These are phyloP conservation scores for Magnolia kwangsiensis DNA, from an alignment of 164 flowering plant species.

Conservation along the genomic window DNA sequence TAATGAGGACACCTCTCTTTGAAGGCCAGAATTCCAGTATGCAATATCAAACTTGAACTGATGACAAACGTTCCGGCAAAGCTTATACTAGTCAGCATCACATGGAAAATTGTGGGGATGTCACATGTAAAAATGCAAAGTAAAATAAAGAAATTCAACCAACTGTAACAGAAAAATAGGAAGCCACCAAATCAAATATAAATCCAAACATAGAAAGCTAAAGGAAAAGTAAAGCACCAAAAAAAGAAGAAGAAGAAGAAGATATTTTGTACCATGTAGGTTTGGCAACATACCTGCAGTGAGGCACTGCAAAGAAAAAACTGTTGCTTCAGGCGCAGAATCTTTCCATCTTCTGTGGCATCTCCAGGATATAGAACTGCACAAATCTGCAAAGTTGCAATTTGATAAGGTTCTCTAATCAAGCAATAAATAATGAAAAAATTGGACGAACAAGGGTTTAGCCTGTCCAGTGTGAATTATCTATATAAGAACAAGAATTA, in stretches of 20 bases:
- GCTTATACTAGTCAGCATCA: background rate
- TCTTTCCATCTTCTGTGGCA: slow-evolving; percentile 87
- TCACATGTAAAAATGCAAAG: background rate
- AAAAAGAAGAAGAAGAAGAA: background rate
- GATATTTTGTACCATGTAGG: background rate
- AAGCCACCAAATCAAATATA: slow-evolving; percentile 4
- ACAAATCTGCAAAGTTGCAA: slow-evolving; percentile 63
- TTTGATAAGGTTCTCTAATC: background rate
- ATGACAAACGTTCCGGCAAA: background rate
- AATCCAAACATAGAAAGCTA: background rate
- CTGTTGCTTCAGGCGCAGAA: slow-evolving; percentile 87
- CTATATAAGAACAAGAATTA: background rate
- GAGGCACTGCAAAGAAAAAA: slow-evolving; percentile 97
- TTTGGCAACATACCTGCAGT: slow-evolving; percentile 62
- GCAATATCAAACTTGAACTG: background rate
- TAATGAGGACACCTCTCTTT: background rate
- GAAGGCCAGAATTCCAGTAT: background rate
- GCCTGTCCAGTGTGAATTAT: background rate
- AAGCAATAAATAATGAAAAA: background rate
- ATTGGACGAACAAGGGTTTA: background rate
- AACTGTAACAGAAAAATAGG: background rate
- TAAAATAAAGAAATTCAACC: background rate
- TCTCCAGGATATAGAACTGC: slow-evolving; percentile 97
- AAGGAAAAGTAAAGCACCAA: background rate
- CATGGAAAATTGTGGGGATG: background rate